Evolutionary conservation across 257 asterid species (phyloP), one percentile per base, ranked within the genome.

Genomic region (Plectranthus barbatus): DNA sequence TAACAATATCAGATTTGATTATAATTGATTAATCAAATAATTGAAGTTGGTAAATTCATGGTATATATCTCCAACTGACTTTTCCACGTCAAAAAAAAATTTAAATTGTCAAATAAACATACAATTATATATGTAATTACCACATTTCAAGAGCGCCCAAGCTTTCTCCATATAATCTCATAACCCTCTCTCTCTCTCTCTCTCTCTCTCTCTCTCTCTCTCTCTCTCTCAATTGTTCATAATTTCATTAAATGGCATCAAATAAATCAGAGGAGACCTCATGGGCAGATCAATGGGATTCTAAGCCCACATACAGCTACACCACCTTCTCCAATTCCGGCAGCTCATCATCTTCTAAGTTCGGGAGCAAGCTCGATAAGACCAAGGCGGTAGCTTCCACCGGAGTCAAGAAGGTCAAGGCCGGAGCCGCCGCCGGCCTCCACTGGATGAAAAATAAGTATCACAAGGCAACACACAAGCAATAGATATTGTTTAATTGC

Each of bases 241-340:
- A n/a, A n/a, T n/a, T n/a, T n/a, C n/a, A n/a, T n/a, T 34, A 4
- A 7, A 76, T 74, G 80, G 80, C 78, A 29, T 60, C 78, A 37
- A 78, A 74, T 31, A 72, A 21, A 40, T 76, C 88, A 2, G 50
- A 79, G 54, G 95, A 87, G 75, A 79, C 79, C 20, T 83, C 96
- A 7, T 79, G 83, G 88, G 88, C 85, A 0, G 90, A 80, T 70
- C 87, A 83, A 53, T 83, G 87, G 90, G 90, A 80, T 57, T 71
- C 84, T 19, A 49, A 80, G 62, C 84, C 84, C 1, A 4, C 49
- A 23, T 60, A 78, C 44, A 61, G 37, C 26, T 52, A 71, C 77
- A 55, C 74, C 12, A 50, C 52, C 46, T 8, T 34, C 44, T 39
- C 72, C 15, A 24, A 55, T 42, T 57, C 74, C 31, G 48, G 67